Base-by-base conservation (phyloP, 140 eudicot species). In the Oenanthe javanica region DNA sequence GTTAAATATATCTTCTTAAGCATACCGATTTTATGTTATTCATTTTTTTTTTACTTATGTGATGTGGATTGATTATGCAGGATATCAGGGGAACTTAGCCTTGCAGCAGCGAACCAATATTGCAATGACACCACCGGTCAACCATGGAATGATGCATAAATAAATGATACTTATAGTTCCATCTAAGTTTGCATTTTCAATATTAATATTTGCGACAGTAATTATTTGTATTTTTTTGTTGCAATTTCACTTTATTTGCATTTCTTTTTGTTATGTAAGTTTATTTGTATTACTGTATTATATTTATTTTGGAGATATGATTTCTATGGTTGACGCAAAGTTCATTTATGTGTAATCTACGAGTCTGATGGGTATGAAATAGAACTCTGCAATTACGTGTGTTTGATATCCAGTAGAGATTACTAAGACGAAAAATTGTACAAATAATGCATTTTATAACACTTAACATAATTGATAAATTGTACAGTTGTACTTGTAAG, bases 121-220 rank as follows among this genome's bases (percentile, higher is more conserved):
- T 31, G 64, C 83, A 2, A 82, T 84, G 90, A 82, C 51, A 66
- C 87, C 87, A 25, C 90, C 90, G 21, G 47, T 55, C 64, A 84
- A 82, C 83, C 86, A 82, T 70, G 76, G 63, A 78, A 87, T 87
- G 87, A 85, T 80, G 86, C 79, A 82, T 63, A 77, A 72, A 71
- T 78, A 67, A 43, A 67, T 31, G 9, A 67, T 27, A 1, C 71
- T 23, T 9, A 7, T n/a, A 52, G 61, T 52, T 19, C n/a, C 15
- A 15, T 52, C 16, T 19, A 61, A 61, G 14, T 61, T 61, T 61
- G 38, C 27, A 2, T 59, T 61, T 61, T 61, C 14, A 2, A 61
- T 61, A n/a, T n/a, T n/a, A 59, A 19, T 57, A 21, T 21, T 59
- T 59, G 67, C n/a, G 12, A 8, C 27, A 4, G 12, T 6, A 59